A percentile compares a stretch with the other conserved stretches of the same genome.
phyloP scores from a whole-genome alignment of 306 rosid genomes.

The Acacia melanoxylon region DNA sequence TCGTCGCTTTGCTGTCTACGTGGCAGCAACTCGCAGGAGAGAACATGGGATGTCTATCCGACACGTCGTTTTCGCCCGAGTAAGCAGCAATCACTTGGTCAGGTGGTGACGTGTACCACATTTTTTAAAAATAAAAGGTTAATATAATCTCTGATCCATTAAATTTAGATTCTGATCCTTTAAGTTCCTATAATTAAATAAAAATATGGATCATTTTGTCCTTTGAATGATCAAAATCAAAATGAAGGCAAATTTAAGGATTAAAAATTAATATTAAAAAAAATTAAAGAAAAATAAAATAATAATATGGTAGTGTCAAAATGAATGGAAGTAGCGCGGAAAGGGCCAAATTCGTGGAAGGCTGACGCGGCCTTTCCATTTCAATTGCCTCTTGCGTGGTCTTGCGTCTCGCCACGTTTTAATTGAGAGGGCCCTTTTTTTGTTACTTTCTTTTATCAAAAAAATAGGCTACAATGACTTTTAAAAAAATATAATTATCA shows the following conservation, averaged over 20 bases:
- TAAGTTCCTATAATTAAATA: no score
- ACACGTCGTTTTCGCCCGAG: not conserved
- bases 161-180: no score
- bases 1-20: not conserved
- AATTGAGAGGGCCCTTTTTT: not conserved
- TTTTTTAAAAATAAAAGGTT: not conserved
- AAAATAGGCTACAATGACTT: not conserved
- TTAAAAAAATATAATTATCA: no score
- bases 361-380: not conserved
- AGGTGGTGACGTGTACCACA: not conserved
- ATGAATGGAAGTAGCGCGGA: not conserved
- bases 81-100: not conserved
- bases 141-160: no score
- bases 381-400: not conserved
- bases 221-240: no score
- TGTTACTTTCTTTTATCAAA: not conserved
- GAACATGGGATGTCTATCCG: not conserved
- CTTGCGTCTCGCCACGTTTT: not conserved
- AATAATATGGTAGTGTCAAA: not conserved
- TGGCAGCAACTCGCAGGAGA: not conserved
- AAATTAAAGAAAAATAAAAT: not conserved
- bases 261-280: no score
- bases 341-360: not conserved
- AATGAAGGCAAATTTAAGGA: no score
- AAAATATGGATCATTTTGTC: accelerated